Evolutionary conservation across 1,284 basidiomycete genomes (phyloP).

Genomic region (Microstroma glucosiphilum): DNA sequence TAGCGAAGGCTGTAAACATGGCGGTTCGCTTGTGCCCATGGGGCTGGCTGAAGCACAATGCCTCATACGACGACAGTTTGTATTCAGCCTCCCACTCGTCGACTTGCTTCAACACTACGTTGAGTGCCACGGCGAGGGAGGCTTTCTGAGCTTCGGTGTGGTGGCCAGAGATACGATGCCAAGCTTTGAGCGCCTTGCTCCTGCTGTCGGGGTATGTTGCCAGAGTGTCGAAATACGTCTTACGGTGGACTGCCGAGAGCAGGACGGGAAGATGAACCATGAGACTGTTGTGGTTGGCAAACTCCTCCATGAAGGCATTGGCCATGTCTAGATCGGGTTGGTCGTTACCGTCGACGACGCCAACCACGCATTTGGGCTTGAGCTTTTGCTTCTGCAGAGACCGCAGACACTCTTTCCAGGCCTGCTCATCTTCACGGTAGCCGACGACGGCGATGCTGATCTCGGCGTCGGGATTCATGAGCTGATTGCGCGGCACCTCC

Average conservation of each 20-base stretch:
- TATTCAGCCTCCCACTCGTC: constrained; percentile 9
- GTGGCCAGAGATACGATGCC: constrained; percentile 2
- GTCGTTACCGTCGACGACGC: constrained; percentile 14
- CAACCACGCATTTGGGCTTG: constrained; percentile 7
- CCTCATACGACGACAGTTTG: constrained; percentile 8
- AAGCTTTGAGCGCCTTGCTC: background rate
- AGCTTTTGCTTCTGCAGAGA: constrained; percentile 10
- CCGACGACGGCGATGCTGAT: constrained; percentile 14
- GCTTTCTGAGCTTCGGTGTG: background rate
- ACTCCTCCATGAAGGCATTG: constrained; percentile 11
- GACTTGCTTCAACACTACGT: constrained; percentile 9
- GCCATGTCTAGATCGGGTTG: constrained; percentile 13
- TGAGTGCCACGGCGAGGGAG: constrained; percentile 1
- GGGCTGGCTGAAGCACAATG: constrained; percentile 13
- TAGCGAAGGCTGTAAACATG: constrained; percentile 15
- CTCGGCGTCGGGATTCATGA: constrained; percentile 9
- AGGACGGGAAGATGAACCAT: constrained; percentile 9
- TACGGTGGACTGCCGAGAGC: constrained; percentile 2
- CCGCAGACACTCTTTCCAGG: constrained; percentile 10
- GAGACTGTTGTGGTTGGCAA: background rate
- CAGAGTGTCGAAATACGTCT: constrained; percentile 5
- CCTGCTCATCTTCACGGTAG: constrained; percentile 14
- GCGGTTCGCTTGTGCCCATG: constrained; percentile 14
- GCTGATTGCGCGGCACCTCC: background rate
- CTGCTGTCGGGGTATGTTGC: background rate